Evolutionary conservation across 2,329 filamentous ascomycete genomes (phyloP).

Genomic region (Diplocarpon mali): DNA sequence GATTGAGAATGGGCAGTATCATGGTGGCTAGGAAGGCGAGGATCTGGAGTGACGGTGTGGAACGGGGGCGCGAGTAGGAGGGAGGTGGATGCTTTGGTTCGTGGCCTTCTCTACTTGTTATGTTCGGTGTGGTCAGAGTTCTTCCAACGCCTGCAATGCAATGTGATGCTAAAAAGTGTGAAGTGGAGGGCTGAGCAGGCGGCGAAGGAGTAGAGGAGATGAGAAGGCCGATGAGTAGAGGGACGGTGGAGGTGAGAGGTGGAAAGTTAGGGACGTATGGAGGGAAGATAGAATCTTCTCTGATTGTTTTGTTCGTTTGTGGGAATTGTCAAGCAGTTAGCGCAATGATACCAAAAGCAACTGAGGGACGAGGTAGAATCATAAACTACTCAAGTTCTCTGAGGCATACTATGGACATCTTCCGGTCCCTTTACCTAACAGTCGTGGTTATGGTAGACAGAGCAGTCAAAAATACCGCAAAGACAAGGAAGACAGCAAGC

Average conservation of each 20-base stretch:
- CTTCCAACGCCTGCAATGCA: too few species aligned
- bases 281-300: background rate
- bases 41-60: slow-evolving; percentile 61
- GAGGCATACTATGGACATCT: too few species aligned
- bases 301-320: background rate
- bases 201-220: slow-evolving; percentile 3
- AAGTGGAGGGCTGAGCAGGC: slow-evolving; percentile 7
- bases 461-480: too few species aligned
- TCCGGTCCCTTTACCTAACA: too few species aligned
- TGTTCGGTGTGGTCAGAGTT: too few species aligned
- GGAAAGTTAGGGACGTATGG: background rate
- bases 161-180: too few species aligned
- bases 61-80: slow-evolving; percentile 38
- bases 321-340: background rate
- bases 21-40: slow-evolving; percentile 47
- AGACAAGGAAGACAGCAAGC: too few species aligned
- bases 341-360: too few species aligned
- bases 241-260: slow-evolving; percentile 1
- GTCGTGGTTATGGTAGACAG: too few species aligned
- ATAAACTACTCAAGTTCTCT: too few species aligned
- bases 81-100: slow-evolving; percentile 12
- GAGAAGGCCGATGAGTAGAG: slow-evolving; percentile 1
- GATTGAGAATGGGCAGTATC: slow-evolving; percentile 40
- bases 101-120: too few species aligned
- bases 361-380: too few species aligned